These are phyloP conservation scores for Usnea hakonensis DNA, from an alignment of 495 filamentous ascomycete genomes.

Conservation along the genomic window DNA sequence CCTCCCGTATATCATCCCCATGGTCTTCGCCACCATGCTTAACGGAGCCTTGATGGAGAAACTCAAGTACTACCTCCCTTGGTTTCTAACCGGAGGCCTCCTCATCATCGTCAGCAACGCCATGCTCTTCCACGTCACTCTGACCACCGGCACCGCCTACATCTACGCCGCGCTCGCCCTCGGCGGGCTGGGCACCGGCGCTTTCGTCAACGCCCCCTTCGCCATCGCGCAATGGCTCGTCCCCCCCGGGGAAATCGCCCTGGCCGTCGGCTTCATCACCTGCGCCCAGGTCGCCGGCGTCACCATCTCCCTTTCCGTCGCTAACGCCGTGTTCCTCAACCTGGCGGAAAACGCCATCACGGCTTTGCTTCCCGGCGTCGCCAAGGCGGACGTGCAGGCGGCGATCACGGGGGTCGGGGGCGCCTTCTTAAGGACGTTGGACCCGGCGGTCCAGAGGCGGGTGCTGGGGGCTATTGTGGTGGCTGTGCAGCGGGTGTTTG, in stretches of 20 bases:
- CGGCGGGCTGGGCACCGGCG: slow-evolving; percentile 43
- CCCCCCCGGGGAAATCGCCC: slow-evolving; percentile 29
- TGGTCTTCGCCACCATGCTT: slow-evolving; percentile 39
- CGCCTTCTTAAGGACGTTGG: slow-evolving; percentile 32
- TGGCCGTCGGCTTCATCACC: slow-evolving; percentile 47
- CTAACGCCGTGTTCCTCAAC: slow-evolving; percentile 50
- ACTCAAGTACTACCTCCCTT: slow-evolving; percentile 49
- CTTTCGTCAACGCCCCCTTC: slow-evolving; percentile 45
- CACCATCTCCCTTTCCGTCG: slow-evolving; percentile 48
- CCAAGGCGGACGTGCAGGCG: slow-evolving; percentile 31
- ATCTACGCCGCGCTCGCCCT: slow-evolving; percentile 43
- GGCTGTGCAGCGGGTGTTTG: slow-evolving; percentile 41
- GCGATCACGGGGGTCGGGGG: slow-evolving; percentile 43
- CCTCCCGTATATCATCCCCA: slow-evolving; percentile 49
- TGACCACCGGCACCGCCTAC: slow-evolving; percentile 24
- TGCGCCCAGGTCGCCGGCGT: slow-evolving; percentile 45
- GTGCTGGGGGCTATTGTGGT: slow-evolving; percentile 40
- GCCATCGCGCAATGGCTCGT: slow-evolving; percentile 47
- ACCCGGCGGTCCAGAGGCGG: slow-evolving; percentile 24
- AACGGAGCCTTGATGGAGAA: slow-evolving; percentile 46
- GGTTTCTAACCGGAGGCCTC: slow-evolving; percentile 45
- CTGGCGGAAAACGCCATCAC: slow-evolving; percentile 20
- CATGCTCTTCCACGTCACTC: slow-evolving; percentile 42
- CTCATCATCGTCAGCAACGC: slow-evolving; percentile 43
- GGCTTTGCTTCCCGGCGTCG: slow-evolving; percentile 29